Conservation (phyloP, 305 asterid genomes). For the Fraxinus floribunda region DNA sequence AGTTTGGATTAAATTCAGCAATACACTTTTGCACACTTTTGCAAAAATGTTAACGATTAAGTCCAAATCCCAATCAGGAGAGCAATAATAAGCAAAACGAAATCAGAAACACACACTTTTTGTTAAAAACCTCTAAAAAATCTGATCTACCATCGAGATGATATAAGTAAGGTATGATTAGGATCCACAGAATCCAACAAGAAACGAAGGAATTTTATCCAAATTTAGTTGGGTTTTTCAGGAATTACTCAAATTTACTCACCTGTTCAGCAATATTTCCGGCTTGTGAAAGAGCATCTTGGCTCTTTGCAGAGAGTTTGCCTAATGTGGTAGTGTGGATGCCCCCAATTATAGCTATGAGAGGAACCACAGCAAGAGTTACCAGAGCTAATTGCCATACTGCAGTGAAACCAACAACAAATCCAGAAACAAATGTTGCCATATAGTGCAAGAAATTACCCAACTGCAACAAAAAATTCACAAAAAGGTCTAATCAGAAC, state of each 20-base stretch:
- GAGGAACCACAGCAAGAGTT: conserved; percentile 92
- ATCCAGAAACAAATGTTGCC: conserved; percentile 95
- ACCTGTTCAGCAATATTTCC: conserved; percentile 97
- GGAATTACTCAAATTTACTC: conserved; percentile 3
- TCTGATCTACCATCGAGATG: neutral
- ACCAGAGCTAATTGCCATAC: conserved; percentile 94
- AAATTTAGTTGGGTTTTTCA: neutral
- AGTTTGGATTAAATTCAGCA: conserved; percentile 24
- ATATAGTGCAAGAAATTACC: conserved; percentile 97
- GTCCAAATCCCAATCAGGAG: neutral
- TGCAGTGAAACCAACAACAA: conserved; percentile 95
- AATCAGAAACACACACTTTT: neutral
- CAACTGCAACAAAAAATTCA: conserved; percentile 46
- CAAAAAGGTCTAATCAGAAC: conserved; percentile 21
- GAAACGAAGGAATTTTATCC: neutral
- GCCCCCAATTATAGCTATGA: conserved; percentile 90
- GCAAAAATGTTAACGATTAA: neutral
- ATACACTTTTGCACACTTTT: neutral
- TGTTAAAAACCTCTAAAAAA: neutral
- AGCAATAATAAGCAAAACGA: neutral
- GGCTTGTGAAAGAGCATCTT: conserved; percentile 84
- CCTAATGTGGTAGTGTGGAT: conserved; percentile 70
- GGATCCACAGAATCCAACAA: neutral
- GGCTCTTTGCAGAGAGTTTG: conserved; percentile 84
- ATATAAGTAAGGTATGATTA: neutral